These are phyloP conservation scores for Anastatica hierochuntica DNA, from an alignment of 345 rosid genomes.

Conservation along the genomic window DNA sequence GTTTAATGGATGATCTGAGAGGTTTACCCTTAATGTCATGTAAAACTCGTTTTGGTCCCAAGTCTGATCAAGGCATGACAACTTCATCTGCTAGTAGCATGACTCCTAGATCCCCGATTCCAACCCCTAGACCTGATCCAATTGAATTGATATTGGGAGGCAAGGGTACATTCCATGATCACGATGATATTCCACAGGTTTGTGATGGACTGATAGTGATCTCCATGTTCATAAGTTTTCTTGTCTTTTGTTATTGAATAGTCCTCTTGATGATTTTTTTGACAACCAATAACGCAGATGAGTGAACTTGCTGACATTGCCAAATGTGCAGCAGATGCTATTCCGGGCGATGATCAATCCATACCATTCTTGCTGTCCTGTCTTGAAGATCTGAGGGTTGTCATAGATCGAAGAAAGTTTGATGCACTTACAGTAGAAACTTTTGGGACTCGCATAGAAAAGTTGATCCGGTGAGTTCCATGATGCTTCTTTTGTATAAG, in stretches of 20 bases:
- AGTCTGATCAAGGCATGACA: constrained; percentile 88
- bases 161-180: constrained; percentile 62
- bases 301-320: constrained; percentile 97
- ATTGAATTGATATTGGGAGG: constrained; percentile 59
- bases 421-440: constrained; percentile 96
- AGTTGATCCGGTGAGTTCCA: constrained; percentile 60
- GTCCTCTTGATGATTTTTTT: too few species aligned
- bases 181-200: constrained; percentile 75
- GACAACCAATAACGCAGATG: constrained; percentile 48
- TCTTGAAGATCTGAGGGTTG: constrained; percentile 76
- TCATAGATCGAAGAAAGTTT: constrained; percentile 78
- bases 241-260: background rate
- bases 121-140: constrained; percentile 74
- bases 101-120: constrained; percentile 84
- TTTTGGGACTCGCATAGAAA: constrained; percentile 92
- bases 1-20: constrained; percentile 68
- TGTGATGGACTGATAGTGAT: too few species aligned
- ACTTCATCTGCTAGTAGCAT: constrained; percentile 84
- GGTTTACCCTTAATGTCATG: constrained; percentile 75
- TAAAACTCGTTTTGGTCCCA: constrained; percentile 78
- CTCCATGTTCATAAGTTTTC: too few species aligned
- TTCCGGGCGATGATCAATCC: constrained; percentile 67
- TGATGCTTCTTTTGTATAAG: constrained; percentile 12
- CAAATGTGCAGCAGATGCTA: constrained; percentile 76
- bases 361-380: constrained; percentile 59